Evolutionary conservation across 2,329 filamentous ascomycete species (phyloP), one percentile per base, ranked within the genome.

Genomic region (Remersonia thermophila): DNA sequence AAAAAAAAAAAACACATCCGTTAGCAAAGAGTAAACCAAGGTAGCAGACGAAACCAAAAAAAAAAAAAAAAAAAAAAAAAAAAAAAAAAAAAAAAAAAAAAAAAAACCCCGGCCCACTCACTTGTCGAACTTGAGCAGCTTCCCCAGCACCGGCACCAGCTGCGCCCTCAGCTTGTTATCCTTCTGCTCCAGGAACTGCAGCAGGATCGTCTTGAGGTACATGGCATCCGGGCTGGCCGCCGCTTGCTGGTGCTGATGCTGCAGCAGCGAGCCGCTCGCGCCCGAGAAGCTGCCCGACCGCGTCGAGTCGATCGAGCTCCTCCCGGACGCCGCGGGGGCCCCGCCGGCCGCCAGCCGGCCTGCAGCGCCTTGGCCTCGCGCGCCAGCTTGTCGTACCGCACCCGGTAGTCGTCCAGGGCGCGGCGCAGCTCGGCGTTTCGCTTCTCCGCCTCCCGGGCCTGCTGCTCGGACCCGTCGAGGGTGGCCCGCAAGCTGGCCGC

Each of bases 391-490:
- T 95, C 87, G 42, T 89, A 74, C 10, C 82, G 73, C 37, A 69
- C 65, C 45, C 80, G 79, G 18, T 77, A 74, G 46, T 95, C 87
- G 48, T 94, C 85, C 2, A 93, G 69, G 23, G 80, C 67, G 29
- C 76, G 73, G 31, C 82, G 73, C 34, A 93, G 61, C 41, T 94
- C 86, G 0, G 66, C 62, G 45, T 80, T 82, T 52, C 93, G 83
- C 59, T 77, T 83, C 57, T 95, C 87, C 4, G 83, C 67, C n/a
- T 91, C 82, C 20, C 77, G 72, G 0, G 83, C 76, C 57, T 93
- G 83, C 53, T 73, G 77, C 59, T 98, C 91, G 26, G 82, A 89
- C 32, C 84, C 83, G 47, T 96, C 87, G 1, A 98, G 67, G 0
- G 86, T 78, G 40, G 83, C 71, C 2, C 83, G 77, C 23, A 98